Evolutionary conservation across 768 basidiomycete species (phyloP).

Genomic region (Suillus bovinus): DNA sequence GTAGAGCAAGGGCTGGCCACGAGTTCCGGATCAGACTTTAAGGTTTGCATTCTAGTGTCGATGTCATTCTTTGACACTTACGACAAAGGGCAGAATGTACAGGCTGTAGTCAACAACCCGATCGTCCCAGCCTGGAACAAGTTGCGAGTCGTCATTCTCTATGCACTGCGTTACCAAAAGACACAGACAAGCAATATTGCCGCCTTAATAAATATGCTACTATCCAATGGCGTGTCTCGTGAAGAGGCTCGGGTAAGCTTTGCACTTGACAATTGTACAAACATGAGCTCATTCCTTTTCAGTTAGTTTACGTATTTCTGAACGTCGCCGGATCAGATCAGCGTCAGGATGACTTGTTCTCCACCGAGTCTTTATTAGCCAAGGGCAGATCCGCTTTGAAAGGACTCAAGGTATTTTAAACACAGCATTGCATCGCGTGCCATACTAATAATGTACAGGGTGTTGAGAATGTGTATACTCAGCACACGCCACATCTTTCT

Average conservation of each 20-base stretch:
- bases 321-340: constrained; percentile 95
- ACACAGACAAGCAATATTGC: constrained; percentile 80
- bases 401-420: constrained; percentile 77
- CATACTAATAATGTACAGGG: constrained; percentile 51
- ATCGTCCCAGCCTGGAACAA: constrained; percentile 78
- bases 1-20: constrained; percentile 96
- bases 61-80: constrained; percentile 4
- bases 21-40: constrained; percentile 86
- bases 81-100: constrained; percentile 61
- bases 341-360: constrained; percentile 96
- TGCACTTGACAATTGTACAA: constrained; percentile 11
- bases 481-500: constrained; percentile 90
- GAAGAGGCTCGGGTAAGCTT: constrained; percentile 69
- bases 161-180: constrained; percentile 94
- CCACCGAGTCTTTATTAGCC: constrained; percentile 90
- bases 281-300: constrained; percentile 9
- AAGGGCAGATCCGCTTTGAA: constrained; percentile 94
- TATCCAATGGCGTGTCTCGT: constrained; percentile 72
- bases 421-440: constrained; percentile 6
- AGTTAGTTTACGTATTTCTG: constrained; percentile 92
- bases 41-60: constrained; percentile 45
- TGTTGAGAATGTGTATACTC: constrained; percentile 98
- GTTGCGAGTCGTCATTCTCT: constrained; percentile 87
- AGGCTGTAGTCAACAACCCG: constrained; percentile 70
- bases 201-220: constrained; percentile 68